Evolutionary conservation across 2,329 filamentous ascomycete species (phyloP), one percentile per base, ranked within the genome.

Genomic region (Sphaceloma murrayae): DNA sequence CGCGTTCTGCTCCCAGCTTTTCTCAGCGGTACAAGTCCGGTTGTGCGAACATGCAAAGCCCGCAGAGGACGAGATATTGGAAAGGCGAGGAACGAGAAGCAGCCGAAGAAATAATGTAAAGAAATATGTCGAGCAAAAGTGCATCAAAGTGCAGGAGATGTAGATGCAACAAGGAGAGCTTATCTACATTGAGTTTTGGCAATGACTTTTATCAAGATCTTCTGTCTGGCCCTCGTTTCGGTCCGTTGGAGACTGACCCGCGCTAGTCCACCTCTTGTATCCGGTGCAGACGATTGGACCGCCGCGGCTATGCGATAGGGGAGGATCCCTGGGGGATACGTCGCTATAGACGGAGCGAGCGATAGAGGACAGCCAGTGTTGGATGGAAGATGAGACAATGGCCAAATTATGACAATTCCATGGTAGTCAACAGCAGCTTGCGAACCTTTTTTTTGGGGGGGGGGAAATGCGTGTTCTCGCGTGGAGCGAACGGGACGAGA

Each of bases 301-400:
- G n/a, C n/a, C n/a, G 13, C 36, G 36, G 36, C 24, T 40, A 40
- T 30, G 36, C 36, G 22, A 40, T 40, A 26, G 36, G n/a, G 36
- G 18, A 40, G 13, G n/a, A 4, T 29, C n/a, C n/a, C 24, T 16
- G 22, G 24, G 13, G 19, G 16, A 5, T 9, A 11, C 13, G 13
- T 14, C 8, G 4, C 27, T 18, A 17, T 7, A 13, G 8, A 14
- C 9, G 9, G 36, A 18, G 7, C 6, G 24, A 27, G 24, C 11
- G 6, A 11, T 27, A 27, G 24, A 27, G 24, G 24, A 7, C 24
- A 11, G 24, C 7, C 24, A 27, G 6, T 27, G 24, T 11, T 19
- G 17, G 36, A 14, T 19, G 36, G 30, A 29, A 40, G 7, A 14
- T 19, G 24, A 22, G 22, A 13, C n/a, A n/a, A n/a, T n/a, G n/a